Conservation (phyloP, 2,329 filamentous ascomycete species). For the Fusarium armeniacum region DNA sequence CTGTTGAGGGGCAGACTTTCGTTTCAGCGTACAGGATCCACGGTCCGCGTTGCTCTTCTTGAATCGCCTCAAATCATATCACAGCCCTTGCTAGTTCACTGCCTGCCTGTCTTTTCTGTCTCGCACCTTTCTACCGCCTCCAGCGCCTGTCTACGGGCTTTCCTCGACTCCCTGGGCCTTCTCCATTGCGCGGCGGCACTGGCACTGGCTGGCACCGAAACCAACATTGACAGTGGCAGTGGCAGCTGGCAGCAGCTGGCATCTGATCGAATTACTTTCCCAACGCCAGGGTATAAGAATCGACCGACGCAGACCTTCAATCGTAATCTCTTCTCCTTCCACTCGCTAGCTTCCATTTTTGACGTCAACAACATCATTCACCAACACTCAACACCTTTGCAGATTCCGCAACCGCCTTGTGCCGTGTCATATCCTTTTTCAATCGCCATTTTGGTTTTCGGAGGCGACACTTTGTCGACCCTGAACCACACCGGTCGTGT, state of each 20-base stretch:
- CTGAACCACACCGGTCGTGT: slow-evolving; percentile 18
- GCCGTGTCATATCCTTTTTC: slow-evolving; percentile 19
- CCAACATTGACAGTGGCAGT: slow-evolving; percentile 2
- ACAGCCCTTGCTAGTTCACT: slow-evolving; percentile 37
- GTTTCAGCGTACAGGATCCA: slow-evolving; percentile 41
- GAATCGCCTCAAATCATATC: slow-evolving; percentile 35
- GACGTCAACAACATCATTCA: slow-evolving; percentile 1
- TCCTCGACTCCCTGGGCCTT: slow-evolving; percentile 21
- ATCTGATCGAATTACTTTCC: slow-evolving; percentile 8
- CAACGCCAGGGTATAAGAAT: slow-evolving; percentile 46
- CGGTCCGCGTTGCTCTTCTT: slow-evolving; percentile 33
- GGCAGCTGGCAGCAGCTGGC: neutral
- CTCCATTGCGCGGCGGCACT: slow-evolving; percentile 30
- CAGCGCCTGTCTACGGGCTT: slow-evolving; percentile 24
- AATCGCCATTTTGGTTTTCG: neutral
- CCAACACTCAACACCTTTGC: slow-evolving; percentile 8
- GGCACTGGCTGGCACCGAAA: neutral
- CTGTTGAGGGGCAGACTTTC: slow-evolving; percentile 38
- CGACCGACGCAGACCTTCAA: slow-evolving; percentile 38
- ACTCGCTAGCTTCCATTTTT: slow-evolving; percentile 26
- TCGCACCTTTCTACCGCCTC: slow-evolving; percentile 22
- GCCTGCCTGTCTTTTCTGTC: slow-evolving; percentile 24
- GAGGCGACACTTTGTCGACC: slow-evolving; percentile 10
- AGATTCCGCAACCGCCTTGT: slow-evolving; percentile 3
- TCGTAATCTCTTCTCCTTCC: slow-evolving; percentile 35